Base-by-base conservation (phyloP, 2,329 filamentous ascomycete species). In the Acrodontium crateriforme region DNA sequence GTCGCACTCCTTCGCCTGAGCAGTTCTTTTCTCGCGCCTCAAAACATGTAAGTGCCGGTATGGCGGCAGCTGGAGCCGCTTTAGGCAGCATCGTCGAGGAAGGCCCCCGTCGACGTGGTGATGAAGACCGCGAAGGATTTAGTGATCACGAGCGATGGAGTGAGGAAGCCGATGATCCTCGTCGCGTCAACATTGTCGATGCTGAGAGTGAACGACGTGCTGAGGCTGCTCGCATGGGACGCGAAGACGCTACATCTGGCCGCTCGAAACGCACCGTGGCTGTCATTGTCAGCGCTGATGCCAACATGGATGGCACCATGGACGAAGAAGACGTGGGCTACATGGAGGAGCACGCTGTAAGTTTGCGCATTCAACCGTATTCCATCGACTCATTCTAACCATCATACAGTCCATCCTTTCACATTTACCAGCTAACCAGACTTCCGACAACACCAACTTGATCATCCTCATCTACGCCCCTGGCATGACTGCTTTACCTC, bases 401-500 rank as follows among this genome's bases (percentile, higher is more conserved):
- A 8, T 22, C 20, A 12, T 4, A 8, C 20, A 22, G 20, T 22
- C 20, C 20, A 80, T 95, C 41, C 67, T 95, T 31, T 91, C 85
- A 23, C 79, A 92, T 52, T 79, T 95, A 27, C 82, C 84, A 19
- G 71, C 75, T 37, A 71, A 78, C 34, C 74, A 77, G 40, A 74
- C 93, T 52, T 71, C 77, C 37, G 70, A 73, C 25, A 72, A 65
- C 36, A 72, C 77, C 39, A 80, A 81, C 49, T 65, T 94, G 14
- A 91, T 92, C 46, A 69, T 95, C 32, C 66, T 95, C 40, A 87
- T 95, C 48, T 93, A 93, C 55, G 74, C 82, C 3, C 87, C 87
- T 1, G 67, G 71, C 28, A 60, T 92, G 62, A 68, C 35, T 55
- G 61, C 28, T 52, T 68, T 32, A 66, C 75, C 47, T 39, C 43